A percentile compares a stretch with the other conserved stretches of the same genome.
These are phyloP conservation scores for Hypoxylon sp. DNA, from an alignment of 2,329 filamentous ascomycete genomes.

Conservation along the genomic window DNA sequence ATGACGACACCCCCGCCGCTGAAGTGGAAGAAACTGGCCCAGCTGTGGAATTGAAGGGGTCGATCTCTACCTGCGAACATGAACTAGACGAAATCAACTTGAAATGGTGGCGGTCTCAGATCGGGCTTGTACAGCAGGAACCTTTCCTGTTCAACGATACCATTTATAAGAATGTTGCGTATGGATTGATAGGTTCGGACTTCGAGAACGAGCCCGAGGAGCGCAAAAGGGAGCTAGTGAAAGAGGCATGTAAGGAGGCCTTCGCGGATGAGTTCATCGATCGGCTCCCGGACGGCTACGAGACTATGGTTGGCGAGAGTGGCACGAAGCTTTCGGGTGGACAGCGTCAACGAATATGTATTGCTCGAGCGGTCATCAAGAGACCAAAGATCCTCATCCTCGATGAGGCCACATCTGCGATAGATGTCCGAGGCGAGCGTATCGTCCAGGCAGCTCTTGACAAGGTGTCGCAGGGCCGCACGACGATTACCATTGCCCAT, in stretches of 20 bases:
- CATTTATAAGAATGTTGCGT: constrained; percentile 72
- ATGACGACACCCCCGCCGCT: constrained; percentile 43
- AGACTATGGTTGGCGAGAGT: constrained; percentile 80
- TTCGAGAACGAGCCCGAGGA: constrained; percentile 67
- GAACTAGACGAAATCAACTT: constrained; percentile 69
- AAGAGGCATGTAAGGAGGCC: constrained; percentile 73
- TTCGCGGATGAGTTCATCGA: constrained; percentile 78
- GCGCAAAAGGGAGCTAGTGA: constrained; percentile 69
- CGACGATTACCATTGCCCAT: constrained; percentile 81
- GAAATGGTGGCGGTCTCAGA: constrained; percentile 72
- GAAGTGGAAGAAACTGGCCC: constrained; percentile 55
- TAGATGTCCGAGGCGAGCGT: constrained; percentile 65
- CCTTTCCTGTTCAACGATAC: constrained; percentile 76
- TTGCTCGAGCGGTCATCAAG: constrained; percentile 79
- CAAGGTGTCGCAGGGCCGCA: constrained; percentile 71
- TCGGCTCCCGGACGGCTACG: constrained; percentile 73
- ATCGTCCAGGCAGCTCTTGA: constrained; percentile 75
- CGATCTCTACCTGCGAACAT: constrained; percentile 65
- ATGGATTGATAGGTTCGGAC: constrained; percentile 66
- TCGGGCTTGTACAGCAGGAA: constrained; percentile 76
- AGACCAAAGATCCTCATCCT: constrained; percentile 78
- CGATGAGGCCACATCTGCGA: constrained; percentile 81
- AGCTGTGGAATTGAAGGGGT: constrained; percentile 62
- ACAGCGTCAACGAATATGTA: constrained; percentile 85
- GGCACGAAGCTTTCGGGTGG: constrained; percentile 86